phyloP scores from a whole-genome alignment of 306 rosid genomes.

The Dryas drummondii region DNA sequence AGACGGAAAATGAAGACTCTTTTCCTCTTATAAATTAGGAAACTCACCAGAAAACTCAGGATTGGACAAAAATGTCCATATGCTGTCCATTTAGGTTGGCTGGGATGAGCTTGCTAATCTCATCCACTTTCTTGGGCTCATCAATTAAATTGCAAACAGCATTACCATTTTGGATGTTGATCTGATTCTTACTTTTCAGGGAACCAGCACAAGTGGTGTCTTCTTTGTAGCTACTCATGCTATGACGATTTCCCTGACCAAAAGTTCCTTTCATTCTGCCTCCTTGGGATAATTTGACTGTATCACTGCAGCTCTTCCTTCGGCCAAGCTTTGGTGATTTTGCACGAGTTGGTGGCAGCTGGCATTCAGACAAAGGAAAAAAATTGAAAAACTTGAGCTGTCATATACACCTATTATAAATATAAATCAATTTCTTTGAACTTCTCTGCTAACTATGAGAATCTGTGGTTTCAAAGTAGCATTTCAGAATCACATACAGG shows the following conservation, averaged over 20 bases:
- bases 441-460: conserved; percentile 5
- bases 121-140: conserved; percentile 35
- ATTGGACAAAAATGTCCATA: conserved; percentile 40
- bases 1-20: conserved; percentile 36
- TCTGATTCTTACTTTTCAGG: conserved; percentile 26
- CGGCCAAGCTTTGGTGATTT: conserved; percentile 96
- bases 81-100: conserved; percentile 45
- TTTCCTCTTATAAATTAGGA: conserved; percentile 47
- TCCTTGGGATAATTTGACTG: conserved; percentile 37
- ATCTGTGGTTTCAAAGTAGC: not conserved
- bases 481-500: conserved; percentile 12
- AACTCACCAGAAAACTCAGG: conserved; percentile 44
- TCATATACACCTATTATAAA: conserved; percentile 18
- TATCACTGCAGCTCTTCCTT: conserved; percentile 59
- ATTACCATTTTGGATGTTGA: conserved; percentile 32
- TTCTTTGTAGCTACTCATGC: conserved; percentile 29
- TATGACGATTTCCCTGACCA: conserved; percentile 42
- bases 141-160: conserved; percentile 35
- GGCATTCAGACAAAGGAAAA: conserved; percentile 30
- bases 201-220: conserved; percentile 19
- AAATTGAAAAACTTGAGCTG: conserved; percentile 24
- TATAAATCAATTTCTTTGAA: not conserved
- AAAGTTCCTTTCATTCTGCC: conserved; percentile 40
- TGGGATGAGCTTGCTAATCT: conserved; percentile 25
- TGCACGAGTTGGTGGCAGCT: conserved; percentile 95